Base-by-base conservation (phyloP, 83 land plant genomes). In the Isoetes engelmannii region DNA sequence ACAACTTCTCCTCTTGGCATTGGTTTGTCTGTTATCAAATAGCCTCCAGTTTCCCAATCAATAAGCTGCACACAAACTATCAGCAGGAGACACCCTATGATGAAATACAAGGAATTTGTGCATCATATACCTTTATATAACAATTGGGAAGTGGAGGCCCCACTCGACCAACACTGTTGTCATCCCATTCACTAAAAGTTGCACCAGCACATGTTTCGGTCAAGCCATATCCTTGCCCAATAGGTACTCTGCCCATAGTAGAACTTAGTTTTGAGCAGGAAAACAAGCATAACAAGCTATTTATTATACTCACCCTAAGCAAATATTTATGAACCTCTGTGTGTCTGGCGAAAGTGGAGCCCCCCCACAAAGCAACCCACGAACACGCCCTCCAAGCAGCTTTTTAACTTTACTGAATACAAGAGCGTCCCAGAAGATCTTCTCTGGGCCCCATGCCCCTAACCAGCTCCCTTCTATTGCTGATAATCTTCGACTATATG, bases 391-490 rank as follows among this genome's bases (percentile, higher is more conserved):
- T 65, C 99, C 99, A 50, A 94, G 77, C 55, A 86, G 68, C 57
- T 82, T 87, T 58, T 79, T 81, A 44, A 94, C 78, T 64, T 90
- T 94, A 61, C 62, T 77, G 68, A 94, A 94, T 47, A 90, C 86
- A 46, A 90, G 74, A 20, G 73, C 63, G 77, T 89, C 77, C 99
- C 99, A 94, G 4, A 94, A 51, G 41, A 78, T 6, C 74, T 80
- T 90, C 79, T 93, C 98, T 41, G 83, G 37, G 4, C 98, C 98
- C 96, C 96, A 89, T 4, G 96, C 96, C 37, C 98, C 98, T 71
- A 93, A 84, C 98, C 98, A 93, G 68, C 92, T 93, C 13, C 98
- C 98, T 77, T 87, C 92, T 10, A 93, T 80, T 42, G 98, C 98
- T 74, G 83, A 70, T 47, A 87, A 63, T 50, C 98, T 78, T 44